Conservation (phyloP, 1,139 yeast genomes). For the Yamadazyma diospyri region DNA sequence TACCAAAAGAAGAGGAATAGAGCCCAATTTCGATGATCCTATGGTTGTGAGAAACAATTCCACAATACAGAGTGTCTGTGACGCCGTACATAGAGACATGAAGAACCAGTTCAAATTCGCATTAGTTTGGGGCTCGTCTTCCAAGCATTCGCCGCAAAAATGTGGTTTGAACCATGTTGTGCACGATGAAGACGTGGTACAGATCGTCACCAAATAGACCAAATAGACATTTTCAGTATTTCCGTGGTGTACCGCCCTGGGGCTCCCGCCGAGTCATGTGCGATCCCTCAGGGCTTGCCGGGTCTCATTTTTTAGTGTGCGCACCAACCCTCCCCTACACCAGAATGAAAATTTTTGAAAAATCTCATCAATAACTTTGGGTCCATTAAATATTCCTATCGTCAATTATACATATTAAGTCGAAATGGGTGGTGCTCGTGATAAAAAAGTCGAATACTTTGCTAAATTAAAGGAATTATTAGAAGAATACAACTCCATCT, state of each 20-base stretch:
- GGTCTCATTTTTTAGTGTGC: too few species aligned
- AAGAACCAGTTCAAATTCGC: conserved; percentile 91
- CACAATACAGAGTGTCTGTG: conserved; percentile 83
- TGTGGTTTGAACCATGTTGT: conserved; percentile 85
- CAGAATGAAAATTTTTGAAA: conserved; percentile 11
- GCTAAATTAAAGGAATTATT: conserved; percentile 90
- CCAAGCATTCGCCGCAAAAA: conserved; percentile 94
- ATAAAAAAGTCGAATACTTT: conserved; percentile 94
- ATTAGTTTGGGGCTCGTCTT: conserved; percentile 92
- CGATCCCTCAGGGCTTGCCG: conserved; percentile 5
- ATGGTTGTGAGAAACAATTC: conserved; percentile 83
- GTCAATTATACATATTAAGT: conserved; percentile 53
- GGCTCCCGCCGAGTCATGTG: too few species aligned
- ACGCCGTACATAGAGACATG: conserved; percentile 88
- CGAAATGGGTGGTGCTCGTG: conserved; percentile 99
- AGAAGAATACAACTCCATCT: conserved; percentile 96
- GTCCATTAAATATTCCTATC: conserved; percentile 96
- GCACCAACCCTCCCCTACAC: neutral
- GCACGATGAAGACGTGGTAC: conserved; percentile 92
- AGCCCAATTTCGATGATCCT: conserved; percentile 83
- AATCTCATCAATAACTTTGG: conserved; percentile 16
- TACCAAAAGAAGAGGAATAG: conserved; percentile 78
- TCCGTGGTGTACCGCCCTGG: neutral
- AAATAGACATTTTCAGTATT: neutral
- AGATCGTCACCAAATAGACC: conserved; percentile 71